Evolutionary conservation across 75 land plant genomes (phyloP), one percentile per base, ranked within the genome.

Genomic region (Selaginella moellendorffii): DNA sequence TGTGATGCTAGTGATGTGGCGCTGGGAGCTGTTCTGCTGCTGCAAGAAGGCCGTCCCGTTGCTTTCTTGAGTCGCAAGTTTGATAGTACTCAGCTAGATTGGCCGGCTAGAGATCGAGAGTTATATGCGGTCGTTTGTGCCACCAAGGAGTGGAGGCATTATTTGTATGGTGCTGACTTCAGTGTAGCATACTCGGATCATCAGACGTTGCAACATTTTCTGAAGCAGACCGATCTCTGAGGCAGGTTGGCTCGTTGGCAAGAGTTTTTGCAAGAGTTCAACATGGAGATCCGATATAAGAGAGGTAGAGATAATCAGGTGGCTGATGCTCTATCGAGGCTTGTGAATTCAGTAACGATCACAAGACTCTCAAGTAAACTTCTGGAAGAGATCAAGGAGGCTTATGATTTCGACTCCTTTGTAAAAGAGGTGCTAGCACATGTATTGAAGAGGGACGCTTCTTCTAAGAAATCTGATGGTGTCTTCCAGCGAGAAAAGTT

Each of bases 71-170:
- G 63, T 20, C 17, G 52, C 22, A 30, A 66, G n/a, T 29, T 72
- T 2, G 42, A 28, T 12, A 14, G 0, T 0, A 31, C 52, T 52
- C 30, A 72, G 23, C 1, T 24, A 14, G 66, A 52, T 29, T 72
- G 66, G 30, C 61, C 72, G 0, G 63, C 63, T 0, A 68, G 75
- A 66, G 74, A 65, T 2, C 31, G 53, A 1, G 75, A 79, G 26
- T 1, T 75, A 12, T 0, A 56, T 1, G 74, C 65, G 0, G 0
- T 79, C 0, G 65, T 68, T 1, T 24, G n/a, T 1, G 77, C 77
- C 0, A 42, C 74, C 0, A 30, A 51, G 0, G 18, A 53, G 0
- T 79, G 74, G 78, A 18, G 78, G 25, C 75, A 59, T 12, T 75
- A 79, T 25, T 52, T 75, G 1, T 9, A 54, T 19, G 77, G 74